A percentile compares a stretch with the other conserved stretches of the same genome.
Conservation (phyloP, 169 alveolate genomes). For the Eimeria sp. region DNA sequence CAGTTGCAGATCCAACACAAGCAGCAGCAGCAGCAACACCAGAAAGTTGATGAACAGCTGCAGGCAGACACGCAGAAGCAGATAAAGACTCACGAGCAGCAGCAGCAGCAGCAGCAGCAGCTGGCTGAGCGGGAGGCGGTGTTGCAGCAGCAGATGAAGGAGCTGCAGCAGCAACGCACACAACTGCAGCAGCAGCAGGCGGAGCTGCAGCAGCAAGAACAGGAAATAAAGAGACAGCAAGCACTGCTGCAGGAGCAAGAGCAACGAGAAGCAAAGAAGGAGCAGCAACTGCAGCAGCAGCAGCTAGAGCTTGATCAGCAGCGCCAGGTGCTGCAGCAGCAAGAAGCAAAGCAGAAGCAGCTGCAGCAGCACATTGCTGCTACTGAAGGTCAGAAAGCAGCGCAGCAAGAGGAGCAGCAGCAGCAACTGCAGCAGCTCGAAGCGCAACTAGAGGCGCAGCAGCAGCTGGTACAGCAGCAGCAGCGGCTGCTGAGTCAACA, state of each 20-base stretch:
- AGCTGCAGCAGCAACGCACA: slow-evolving; percentile 18
- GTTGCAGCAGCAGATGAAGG: slow-evolving; percentile 6
- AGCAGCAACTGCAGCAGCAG: slow-evolving; percentile 27
- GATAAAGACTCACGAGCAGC: background rate
- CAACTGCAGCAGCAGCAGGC: slow-evolving; percentile 30
- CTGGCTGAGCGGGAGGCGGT: background rate
- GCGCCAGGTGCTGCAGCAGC: slow-evolving; percentile 6
- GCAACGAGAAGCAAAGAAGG: background rate
- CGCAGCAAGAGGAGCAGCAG: slow-evolving; percentile 36
- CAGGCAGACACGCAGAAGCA: slow-evolving; percentile 13
- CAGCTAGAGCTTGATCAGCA: slow-evolving; percentile 8
- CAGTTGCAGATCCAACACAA: background rate
- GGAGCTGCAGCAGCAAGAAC: slow-evolving; percentile 31
- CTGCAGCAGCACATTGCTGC: slow-evolving; percentile 13
- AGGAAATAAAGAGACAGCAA: background rate
- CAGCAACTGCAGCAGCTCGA: slow-evolving; percentile 47
- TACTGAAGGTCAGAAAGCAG: background rate
- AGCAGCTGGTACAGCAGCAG: slow-evolving; percentile 47
- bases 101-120: slow-evolving; percentile 57
- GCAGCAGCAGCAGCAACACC: slow-evolving; percentile 39
- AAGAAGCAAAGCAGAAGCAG: background rate
- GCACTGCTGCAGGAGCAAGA: background rate
- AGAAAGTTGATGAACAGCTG: background rate
- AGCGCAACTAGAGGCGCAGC: background rate
- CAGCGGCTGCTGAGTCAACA: slow-evolving; percentile 27